Conservation (phyloP, 441 rosid genomes). For the Pelargonium cotyledonis region DNA sequence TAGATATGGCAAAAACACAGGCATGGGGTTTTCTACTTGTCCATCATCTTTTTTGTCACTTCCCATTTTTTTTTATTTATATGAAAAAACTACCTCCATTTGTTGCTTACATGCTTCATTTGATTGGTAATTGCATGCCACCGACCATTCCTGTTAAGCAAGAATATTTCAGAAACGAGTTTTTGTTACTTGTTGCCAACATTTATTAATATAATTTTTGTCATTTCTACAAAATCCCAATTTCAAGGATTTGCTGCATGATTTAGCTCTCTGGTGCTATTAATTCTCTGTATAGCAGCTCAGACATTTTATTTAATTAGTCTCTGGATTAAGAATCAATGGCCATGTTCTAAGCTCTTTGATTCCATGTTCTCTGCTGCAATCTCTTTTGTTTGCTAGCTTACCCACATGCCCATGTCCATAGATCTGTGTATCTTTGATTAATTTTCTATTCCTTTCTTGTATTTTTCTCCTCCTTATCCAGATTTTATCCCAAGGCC, state of each 20-base stretch:
- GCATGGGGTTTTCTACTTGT: too few species aligned
- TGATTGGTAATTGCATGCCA: too few species aligned
- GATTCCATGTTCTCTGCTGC: not conserved
- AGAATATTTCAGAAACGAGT: too few species aligned
- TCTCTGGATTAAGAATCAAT: not conserved
- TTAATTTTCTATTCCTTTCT: not conserved
- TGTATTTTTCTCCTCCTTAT: not conserved
- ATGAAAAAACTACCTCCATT: too few species aligned
- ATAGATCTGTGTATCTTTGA: not conserved
- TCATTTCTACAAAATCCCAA: too few species aligned
- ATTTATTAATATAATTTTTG: too few species aligned
- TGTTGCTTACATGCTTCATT: too few species aligned
- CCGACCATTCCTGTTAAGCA: too few species aligned
- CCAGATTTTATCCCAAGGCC: not conserved
- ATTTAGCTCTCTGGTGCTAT: not conserved
- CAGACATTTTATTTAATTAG: not conserved
- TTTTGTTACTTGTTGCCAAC: too few species aligned
- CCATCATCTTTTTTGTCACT: too few species aligned
- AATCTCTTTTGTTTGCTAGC: not conserved
- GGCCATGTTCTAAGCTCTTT: not conserved
- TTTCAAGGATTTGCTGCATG: not conserved
- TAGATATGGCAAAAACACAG: too few species aligned
- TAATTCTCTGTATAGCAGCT: not conserved
- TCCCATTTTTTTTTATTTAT: too few species aligned
- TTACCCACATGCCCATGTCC: conserved; percentile 5